These are phyloP conservation scores for Fusarium armeniacum DNA, from an alignment of 2,329 filamentous ascomycete species.

Conservation along the genomic window DNA sequence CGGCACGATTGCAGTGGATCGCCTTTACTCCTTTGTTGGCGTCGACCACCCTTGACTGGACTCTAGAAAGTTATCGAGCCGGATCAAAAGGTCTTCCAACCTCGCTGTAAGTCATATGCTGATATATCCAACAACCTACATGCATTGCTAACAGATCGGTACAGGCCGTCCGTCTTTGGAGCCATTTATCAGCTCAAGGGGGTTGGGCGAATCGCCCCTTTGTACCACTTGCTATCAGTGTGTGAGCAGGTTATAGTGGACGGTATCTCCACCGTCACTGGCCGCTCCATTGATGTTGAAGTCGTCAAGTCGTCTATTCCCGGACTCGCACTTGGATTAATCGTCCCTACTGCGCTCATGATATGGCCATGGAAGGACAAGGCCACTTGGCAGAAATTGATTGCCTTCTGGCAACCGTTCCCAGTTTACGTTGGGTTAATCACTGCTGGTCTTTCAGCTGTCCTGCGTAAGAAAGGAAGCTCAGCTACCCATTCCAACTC, in stretches of 20 bases:
- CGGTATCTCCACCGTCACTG: fast-evolving
- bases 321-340: not conserved
- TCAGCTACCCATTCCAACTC: fast-evolving
- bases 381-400: not conserved
- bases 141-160: fast-evolving
- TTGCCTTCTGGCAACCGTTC: constrained; percentile 11
- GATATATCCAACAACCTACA: fast-evolving
- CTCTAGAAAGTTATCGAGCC: constrained; percentile 6
- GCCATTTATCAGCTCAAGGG: not conserved
- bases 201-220: not conserved
- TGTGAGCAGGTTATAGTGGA: not conserved
- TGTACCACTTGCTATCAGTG: not conserved
- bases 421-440: not conserved
- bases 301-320: not conserved
- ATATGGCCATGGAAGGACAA: constrained; percentile 4
- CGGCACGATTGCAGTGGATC: not conserved
- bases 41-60: constrained; percentile 17
- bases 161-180: not conserved
- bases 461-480: fast-evolving
- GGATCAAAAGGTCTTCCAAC: not conserved
- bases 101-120: not conserved
- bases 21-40: not conserved
- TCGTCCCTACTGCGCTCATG: not conserved
- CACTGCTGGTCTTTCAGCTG: fast-evolving
- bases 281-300: not conserved